Base-by-base conservation (phyloP, 495 filamentous ascomycete species). In the Aspergillus olivimuriae region DNA sequence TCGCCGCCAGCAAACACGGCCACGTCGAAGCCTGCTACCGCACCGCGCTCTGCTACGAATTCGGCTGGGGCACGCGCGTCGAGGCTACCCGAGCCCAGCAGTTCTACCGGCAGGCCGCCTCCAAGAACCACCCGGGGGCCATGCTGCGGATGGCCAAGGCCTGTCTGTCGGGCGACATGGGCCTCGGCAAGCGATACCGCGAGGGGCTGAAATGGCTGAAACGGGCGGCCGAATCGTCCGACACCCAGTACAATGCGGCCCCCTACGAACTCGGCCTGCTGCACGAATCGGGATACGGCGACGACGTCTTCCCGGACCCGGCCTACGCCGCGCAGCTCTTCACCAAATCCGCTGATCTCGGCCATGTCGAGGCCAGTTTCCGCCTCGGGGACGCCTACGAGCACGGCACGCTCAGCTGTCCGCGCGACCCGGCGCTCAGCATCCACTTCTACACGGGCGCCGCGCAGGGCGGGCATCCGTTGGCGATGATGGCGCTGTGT, bases 401-500 rank as follows among this genome's bases (percentile, higher is more conserved):
- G 59, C 87, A 95, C 50, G 94, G 92, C 0, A 82, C 81, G 48
- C 70, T 96, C 14, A 78, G 74, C 46, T 97, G 92, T 61, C 92
- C 92, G 0, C 77, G 80, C 17, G 92, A 99, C 61, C 87, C 94
- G 3, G 90, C 90, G 2, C 64, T 99, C 40, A 95, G 89, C 52
- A 89, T 99, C 15, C 92, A 99, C 59, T 97, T 95, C 57, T 99
- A 99, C 62, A 97, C 90, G 5, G 82, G 79, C 3, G 92, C 92
- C 8, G 92, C 92, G 9, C 86, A 94, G 51, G 68, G 73, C 10
- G 87, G 86, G 1, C 86, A 94, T 60, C 73, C 89, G 0, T 73
- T 84, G 32, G 92, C 89, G n/a, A 95, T 95, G 91, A 95, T 99
- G 89, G 89, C 89, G 14, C 75, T 99, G 17, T 97, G 92, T 59